Percentiles rank a stretch among this genome's conserved stretches.
Conservation (phyloP, 1,139 yeast species). For the Taiozyma sp. region DNA sequence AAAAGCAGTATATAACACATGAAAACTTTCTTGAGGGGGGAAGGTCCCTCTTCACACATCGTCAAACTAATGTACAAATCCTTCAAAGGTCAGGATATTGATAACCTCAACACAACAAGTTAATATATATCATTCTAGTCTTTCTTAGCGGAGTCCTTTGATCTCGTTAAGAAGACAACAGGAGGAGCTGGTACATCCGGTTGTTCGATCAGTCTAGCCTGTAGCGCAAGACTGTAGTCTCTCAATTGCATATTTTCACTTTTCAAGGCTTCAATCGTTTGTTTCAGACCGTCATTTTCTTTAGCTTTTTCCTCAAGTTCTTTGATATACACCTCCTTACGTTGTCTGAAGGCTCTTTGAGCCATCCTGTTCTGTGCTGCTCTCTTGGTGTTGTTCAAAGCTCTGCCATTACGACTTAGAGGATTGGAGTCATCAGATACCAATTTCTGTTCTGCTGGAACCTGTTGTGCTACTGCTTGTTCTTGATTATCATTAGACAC, state of each 20-base stretch:
- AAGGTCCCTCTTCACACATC: no score
- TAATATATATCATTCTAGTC: background rate
- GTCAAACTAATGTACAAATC: background rate
- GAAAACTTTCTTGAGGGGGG: no score
- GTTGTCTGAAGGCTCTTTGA: conserved; percentile 79
- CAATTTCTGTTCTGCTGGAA: background rate
- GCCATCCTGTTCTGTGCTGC: conserved; percentile 90
- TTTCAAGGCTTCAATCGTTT: conserved; percentile 57
- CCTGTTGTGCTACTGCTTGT: background rate
- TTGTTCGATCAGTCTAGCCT: conserved; percentile 56
- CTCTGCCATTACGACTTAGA: conserved; percentile 35
- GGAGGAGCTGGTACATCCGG: conserved; percentile 38
- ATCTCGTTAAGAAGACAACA: conserved; percentile 27
- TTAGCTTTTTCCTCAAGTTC: conserved; percentile 70
- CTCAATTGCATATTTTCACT: conserved; percentile 69
- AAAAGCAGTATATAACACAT: background rate
- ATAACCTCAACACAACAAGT: background rate
- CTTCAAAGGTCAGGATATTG: no score
- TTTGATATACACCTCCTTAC: conserved; percentile 74
- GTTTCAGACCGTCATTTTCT: conserved; percentile 54
- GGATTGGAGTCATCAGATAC: conserved; percentile 9
- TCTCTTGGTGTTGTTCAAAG: conserved; percentile 64
- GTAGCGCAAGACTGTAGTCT: conserved; percentile 68
- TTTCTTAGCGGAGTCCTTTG: conserved; percentile 6
- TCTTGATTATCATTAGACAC: conserved; percentile 16